phyloP scores from a whole-genome alignment of 306 rosid species.

The Prunus mume region DNA sequence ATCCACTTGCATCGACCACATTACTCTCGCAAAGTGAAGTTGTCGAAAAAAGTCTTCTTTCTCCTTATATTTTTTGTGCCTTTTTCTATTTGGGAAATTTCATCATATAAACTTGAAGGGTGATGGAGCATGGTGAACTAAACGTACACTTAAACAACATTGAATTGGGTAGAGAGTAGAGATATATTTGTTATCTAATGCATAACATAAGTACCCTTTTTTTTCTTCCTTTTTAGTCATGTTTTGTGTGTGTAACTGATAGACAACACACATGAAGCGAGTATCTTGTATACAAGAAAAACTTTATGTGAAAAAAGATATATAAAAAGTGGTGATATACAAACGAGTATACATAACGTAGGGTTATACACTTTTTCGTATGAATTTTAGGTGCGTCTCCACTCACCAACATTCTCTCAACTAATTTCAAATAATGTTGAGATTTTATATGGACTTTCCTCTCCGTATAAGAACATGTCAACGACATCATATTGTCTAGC shows the following conservation, averaged over 20 bases:
- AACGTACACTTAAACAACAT: background rate
- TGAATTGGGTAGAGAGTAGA: background rate
- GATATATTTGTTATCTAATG: background rate
- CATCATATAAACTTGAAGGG: too few species aligned
- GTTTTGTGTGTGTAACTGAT: background rate
- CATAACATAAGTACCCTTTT: background rate
- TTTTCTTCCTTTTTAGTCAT: background rate
- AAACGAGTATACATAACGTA: background rate
- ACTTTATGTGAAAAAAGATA: background rate
- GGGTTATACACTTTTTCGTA: too few species aligned
- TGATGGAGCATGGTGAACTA: background rate
- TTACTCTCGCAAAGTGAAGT: background rate
- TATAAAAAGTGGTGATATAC: background rate
- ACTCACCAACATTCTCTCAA: too few species aligned
- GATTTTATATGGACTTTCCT: too few species aligned
- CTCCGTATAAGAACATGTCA: too few species aligned
- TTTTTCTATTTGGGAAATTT: too few species aligned
- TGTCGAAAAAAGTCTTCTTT: too few species aligned
- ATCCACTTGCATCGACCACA: background rate
- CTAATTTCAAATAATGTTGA: too few species aligned
- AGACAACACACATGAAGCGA: background rate
- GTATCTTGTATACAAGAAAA: background rate
- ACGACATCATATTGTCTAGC: too few species aligned
- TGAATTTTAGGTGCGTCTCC: too few species aligned
- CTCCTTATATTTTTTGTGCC: too few species aligned